These are phyloP conservation scores for Plectosphaerella plurivora DNA, from an alignment of 2,329 filamentous ascomycete species.

Conservation along the genomic window DNA sequence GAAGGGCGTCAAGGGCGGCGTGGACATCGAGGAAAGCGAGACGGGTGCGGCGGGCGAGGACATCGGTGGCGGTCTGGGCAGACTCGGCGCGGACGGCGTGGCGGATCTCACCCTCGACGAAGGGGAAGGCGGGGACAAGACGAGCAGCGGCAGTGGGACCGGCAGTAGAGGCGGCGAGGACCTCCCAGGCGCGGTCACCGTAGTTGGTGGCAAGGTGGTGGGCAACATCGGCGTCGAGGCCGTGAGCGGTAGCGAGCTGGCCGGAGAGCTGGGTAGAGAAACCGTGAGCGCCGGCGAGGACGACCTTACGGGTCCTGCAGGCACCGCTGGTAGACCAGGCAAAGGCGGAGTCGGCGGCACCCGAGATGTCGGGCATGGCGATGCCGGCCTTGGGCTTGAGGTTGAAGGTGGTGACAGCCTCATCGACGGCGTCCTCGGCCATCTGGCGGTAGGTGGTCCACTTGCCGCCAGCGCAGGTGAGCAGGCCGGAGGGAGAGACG, in stretches of 20 bases:
- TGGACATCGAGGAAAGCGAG: slow-evolving; percentile 74
- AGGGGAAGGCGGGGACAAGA: slow-evolving; percentile 63
- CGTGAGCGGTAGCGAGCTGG: slow-evolving; percentile 26
- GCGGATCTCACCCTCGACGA: slow-evolving; percentile 68
- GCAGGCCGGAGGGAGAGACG: slow-evolving; percentile 66
- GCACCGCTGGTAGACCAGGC: slow-evolving; percentile 55
- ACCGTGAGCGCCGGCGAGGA: slow-evolving; percentile 73
- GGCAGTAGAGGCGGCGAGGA: slow-evolving; percentile 27
- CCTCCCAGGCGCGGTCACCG: slow-evolving; percentile 63
- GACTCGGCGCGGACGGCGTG: slow-evolving; percentile 70
- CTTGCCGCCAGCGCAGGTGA: slow-evolving; percentile 80
- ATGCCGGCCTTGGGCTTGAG: slow-evolving; percentile 47
- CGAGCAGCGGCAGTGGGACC: slow-evolving; percentile 47
- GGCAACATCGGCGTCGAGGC: slow-evolving; percentile 33
- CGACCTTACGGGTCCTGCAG: slow-evolving; percentile 71
- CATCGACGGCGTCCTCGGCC: slow-evolving; percentile 81
- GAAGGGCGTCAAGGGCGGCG: slow-evolving; percentile 64
- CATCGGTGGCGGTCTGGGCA: slow-evolving; percentile 67
- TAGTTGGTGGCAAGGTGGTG: slow-evolving; percentile 35
- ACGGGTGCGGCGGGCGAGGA: slow-evolving; percentile 65
- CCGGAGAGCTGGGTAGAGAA: slow-evolving; percentile 35
- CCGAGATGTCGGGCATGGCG: slow-evolving; percentile 59
- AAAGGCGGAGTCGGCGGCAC: slow-evolving; percentile 20
- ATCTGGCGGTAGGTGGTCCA: slow-evolving; percentile 89
- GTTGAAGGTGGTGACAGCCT: slow-evolving; percentile 64